Conservation (phyloP, 2,329 filamentous ascomycete species). For the Trichoderma asperellum region DNA sequence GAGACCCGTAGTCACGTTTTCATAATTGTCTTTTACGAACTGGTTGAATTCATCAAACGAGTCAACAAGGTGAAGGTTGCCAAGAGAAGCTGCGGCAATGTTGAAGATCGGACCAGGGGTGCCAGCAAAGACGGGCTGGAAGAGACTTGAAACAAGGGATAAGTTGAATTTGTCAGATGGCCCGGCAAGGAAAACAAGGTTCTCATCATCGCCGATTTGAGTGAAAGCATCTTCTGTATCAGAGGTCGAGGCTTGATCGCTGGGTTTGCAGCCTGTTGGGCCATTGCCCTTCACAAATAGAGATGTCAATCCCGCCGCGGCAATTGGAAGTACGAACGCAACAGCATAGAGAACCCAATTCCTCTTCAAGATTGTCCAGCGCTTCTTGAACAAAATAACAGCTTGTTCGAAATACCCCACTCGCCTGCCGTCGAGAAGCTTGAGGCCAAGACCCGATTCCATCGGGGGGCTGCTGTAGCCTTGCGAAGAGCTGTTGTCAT, state of each 20-base stretch:
- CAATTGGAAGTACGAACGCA: conserved; percentile 76
- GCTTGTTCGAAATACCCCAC: conserved; percentile 73
- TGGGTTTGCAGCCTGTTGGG: conserved; percentile 56
- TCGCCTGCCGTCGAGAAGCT: conserved; percentile 68
- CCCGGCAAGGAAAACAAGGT: conserved; percentile 40
- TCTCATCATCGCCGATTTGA: conserved; percentile 37
- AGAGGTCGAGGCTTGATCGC: conserved; percentile 50
- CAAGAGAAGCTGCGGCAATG: conserved; percentile 29
- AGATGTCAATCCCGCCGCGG: conserved; percentile 77
- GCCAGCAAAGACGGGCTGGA: conserved; percentile 47
- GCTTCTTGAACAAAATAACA: conserved; percentile 75
- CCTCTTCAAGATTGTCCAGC: conserved; percentile 73
- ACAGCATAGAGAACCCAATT: conserved; percentile 78
- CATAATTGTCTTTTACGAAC: conserved; percentile 65
- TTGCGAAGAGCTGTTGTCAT: conserved; percentile 32
- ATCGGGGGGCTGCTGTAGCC: conserved; percentile 30
- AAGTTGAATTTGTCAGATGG: conserved; percentile 46
- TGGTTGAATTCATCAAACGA: conserved; percentile 69
- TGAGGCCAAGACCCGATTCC: conserved; percentile 45
- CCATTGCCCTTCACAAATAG: conserved; percentile 68
- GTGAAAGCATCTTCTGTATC: conserved; percentile 46
- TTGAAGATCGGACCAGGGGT: conserved; percentile 30
- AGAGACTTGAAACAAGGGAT: conserved; percentile 39
- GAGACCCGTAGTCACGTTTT: conserved; percentile 73
- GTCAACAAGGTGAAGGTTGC: conserved; percentile 59